Conservation (phyloP, 1,284 basidiomycete genomes). For the Blastosporella zonata region DNA sequence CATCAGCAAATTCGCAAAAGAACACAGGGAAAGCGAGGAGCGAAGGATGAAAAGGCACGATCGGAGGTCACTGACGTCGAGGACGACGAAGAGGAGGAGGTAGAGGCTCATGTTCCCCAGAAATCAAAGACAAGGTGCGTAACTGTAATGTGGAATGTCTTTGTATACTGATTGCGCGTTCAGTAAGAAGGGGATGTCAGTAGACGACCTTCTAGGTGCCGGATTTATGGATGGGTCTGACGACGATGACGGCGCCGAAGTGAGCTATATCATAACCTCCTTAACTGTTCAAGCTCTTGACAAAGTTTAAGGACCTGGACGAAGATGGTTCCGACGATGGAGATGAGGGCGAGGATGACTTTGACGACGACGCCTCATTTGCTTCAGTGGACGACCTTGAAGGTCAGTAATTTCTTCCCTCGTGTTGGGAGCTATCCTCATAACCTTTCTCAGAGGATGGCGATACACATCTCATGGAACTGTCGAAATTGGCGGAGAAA, state of each 20-base stretch:
- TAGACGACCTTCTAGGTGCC: constrained; percentile 80
- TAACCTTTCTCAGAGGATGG: constrained; percentile 55
- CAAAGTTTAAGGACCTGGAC: constrained; percentile 41
- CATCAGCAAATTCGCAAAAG: constrained; percentile 74
- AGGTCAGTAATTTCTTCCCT: constrained; percentile 36
- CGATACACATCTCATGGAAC: constrained; percentile 69
- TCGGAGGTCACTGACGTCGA: constrained; percentile 21
- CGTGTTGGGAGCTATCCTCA: neutral
- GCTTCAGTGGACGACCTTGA: constrained; percentile 76
- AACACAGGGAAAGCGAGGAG: constrained; percentile 56
- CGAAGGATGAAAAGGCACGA: constrained; percentile 42
- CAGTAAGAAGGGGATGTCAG: constrained; percentile 61
- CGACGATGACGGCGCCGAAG: constrained; percentile 24
- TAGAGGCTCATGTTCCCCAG: constrained; percentile 34
- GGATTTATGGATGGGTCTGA: constrained; percentile 65
- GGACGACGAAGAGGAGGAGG: constrained; percentile 31
- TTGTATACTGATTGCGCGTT: constrained; percentile 1
- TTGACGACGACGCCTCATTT: constrained; percentile 67
- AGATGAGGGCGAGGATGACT: constrained; percentile 39
- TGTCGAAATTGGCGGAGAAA: constrained; percentile 91
- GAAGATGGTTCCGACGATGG: constrained; percentile 46
- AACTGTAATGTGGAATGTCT: constrained; percentile 3
- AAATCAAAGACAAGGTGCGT: constrained; percentile 36
- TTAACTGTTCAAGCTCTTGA: neutral
- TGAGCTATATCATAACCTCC: constrained; percentile 28